phyloP scores from a whole-genome alignment of 129 eudicot species.

The sunflower (Helianthus annuus) region HanXRQr2.0-SUNRISE NC_035441.2:144684367-144684866 shows the following conservation, averaged over 20 bases:
- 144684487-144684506: background rate
- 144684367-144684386: slow-evolving; percentile 29
- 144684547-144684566: slow-evolving; percentile 37
- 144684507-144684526: background rate
- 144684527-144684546: slow-evolving; percentile 37
- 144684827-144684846: slow-evolving; percentile 40
- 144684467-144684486: background rate
- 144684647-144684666: slow-evolving; percentile 30
- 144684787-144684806: slow-evolving; percentile 32
- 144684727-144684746: slow-evolving; percentile 10
- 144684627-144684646: slow-evolving; percentile 26
- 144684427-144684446: slow-evolving; percentile 31
- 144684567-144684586: slow-evolving; percentile 32
- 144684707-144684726: slow-evolving; percentile 2
- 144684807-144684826: slow-evolving; percentile 34
- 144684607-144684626: slow-evolving; percentile 27
- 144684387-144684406: slow-evolving; percentile 28
- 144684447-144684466: slow-evolving; percentile 43
- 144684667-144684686: slow-evolving; percentile 35
- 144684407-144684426: slow-evolving; percentile 30
- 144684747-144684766: slow-evolving; percentile 42
- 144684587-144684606: slow-evolving; percentile 12
- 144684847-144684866: slow-evolving; percentile 31
- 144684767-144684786: slow-evolving; percentile 4
- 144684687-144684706: slow-evolving; percentile 18